Percentiles rank a stretch among this genome's conserved stretches.
These are phyloP conservation scores for Wallacemonas sp. DNA, from an alignment of 208 protist species.

Conservation along the genomic window DNA sequence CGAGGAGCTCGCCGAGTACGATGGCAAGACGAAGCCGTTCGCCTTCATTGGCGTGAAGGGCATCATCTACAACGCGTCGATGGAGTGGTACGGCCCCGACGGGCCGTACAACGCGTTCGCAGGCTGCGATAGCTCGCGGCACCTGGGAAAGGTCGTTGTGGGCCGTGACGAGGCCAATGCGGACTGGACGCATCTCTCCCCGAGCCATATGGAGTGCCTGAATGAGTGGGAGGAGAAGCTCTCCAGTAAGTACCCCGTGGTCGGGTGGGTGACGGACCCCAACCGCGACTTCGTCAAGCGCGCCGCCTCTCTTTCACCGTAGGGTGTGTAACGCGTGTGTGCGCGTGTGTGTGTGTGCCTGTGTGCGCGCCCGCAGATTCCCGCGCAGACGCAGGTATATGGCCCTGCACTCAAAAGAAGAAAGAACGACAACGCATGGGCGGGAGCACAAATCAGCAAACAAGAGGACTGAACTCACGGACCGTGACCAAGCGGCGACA, in stretches of 20 bases:
- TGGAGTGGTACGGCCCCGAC: constrained; percentile 75
- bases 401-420: too few relatives aligned
- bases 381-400: too few relatives aligned
- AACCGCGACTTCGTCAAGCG: constrained; percentile 50
- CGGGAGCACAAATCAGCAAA: too few relatives aligned
- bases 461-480: too few relatives aligned
- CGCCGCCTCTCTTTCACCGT: constrained; percentile 43
- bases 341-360: neutral
- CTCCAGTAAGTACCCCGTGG: constrained; percentile 75
- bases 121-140: constrained; percentile 79
- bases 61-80: constrained; percentile 78
- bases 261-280: constrained; percentile 75
- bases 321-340: too few relatives aligned
- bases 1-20: constrained; percentile 76
- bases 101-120: constrained; percentile 86
- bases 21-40: constrained; percentile 57
- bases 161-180: constrained; percentile 76
- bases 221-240: constrained; percentile 87
- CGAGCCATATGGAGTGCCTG: constrained; percentile 57
- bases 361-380: neutral
- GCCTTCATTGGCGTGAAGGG: constrained; percentile 83
- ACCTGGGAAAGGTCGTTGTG: constrained; percentile 83
- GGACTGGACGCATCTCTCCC: constrained; percentile 79
- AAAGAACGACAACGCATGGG: too few relatives aligned
- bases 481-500: too few relatives aligned